Base-by-base conservation (phyloP, 1,284 basidiomycete genomes). In the Somion occarium region DNA sequence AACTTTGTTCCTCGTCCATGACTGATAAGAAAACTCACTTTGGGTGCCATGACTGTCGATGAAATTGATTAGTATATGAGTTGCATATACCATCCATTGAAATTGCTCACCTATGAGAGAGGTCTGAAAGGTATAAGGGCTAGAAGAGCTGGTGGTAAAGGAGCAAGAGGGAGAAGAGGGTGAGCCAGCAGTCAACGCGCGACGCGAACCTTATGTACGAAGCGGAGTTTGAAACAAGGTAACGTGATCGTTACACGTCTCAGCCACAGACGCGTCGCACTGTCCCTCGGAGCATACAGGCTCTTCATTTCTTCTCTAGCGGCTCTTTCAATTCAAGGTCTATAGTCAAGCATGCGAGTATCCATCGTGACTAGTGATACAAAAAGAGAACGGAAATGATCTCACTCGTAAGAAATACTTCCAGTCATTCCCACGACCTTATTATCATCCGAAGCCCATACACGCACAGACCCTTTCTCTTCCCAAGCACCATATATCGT, bases 391-490 rank as follows among this genome's bases (percentile, higher is more conserved):
- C n/a, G n/a, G n/a, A n/a, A n/a, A n/a, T n/a, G n/a, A n/a, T n/a
- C n/a, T n/a, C n/a, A n/a, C n/a, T n/a, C n/a, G n/a, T n/a, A n/a
- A n/a, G n/a, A 22, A 30, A 67, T 59, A 26, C 34, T 71, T 3
- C 82, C 88, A 42, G 76, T 83, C 90, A 92, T 92, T 1, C 86
- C 88, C 2, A 90, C 79, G 18, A 80, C 71, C 3, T 80, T 60
- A 41, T 48, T 56, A 45, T 62, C 59, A 27, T 62, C 63, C 46
- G 60, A 57, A 22, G 64, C 66, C 69, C 68, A 70, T 23, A 69
- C 59, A 0, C 64, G 46, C 27, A 59, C 58, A 22, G 59, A 61
- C 46, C 58, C 55, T 23, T 70, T 62, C 38, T 69, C 66, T 13
- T 65, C 63, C 73, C 78, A 76, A 3, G 67, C 64, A 1, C 82